Evolutionary conservation across 441 rosid species (phyloP).

Genomic region (Erysimum pusillum): DNA sequence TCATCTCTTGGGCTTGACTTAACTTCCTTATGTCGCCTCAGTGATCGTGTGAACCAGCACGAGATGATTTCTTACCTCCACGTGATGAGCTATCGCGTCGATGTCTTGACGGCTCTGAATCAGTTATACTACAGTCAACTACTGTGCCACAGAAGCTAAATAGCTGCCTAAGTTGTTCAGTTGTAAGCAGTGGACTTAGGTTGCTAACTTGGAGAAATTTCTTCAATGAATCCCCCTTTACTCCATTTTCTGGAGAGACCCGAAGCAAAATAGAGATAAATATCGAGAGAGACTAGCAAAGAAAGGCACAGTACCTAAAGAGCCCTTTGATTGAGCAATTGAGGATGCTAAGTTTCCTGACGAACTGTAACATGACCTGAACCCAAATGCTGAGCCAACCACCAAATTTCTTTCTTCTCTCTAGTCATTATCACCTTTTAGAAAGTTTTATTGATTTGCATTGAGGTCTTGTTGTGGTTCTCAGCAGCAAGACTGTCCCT

Average conservation of each 20-base stretch:
- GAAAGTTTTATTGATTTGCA: slow-evolving; percentile 51
- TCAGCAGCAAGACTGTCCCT: slow-evolving; percentile 62
- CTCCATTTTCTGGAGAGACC: slow-evolving; percentile 53
- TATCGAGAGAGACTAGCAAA: neutral
- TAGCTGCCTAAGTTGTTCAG: slow-evolving; percentile 93
- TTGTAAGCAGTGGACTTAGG: slow-evolving; percentile 91
- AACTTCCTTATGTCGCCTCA: slow-evolving; percentile 61
- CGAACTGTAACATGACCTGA: slow-evolving; percentile 36
- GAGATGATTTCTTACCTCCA: slow-evolving; percentile 61
- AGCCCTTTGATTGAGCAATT: slow-evolving; percentile 60
- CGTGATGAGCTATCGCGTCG: slow-evolving; percentile 62
- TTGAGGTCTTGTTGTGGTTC: slow-evolving; percentile 57
- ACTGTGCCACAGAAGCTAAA: slow-evolving; percentile 96
- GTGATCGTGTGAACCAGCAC: slow-evolving; percentile 68
- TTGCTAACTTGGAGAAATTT: slow-evolving; percentile 97
- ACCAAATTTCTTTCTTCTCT: slow-evolving; percentile 62
- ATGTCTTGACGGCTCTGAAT: slow-evolving; percentile 71
- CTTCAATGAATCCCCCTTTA: slow-evolving; percentile 76
- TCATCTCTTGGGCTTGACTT: slow-evolving; percentile 66
- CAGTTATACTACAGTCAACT: slow-evolving; percentile 83
- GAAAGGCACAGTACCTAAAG: slow-evolving; percentile 62
- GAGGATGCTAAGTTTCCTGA: too few relatives aligned
- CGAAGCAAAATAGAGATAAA: neutral
- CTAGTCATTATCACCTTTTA: slow-evolving; percentile 40
- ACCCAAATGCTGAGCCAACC: slow-evolving; percentile 67